Evolutionary conservation across 1,284 basidiomycete species (phyloP).

Genomic region (Marasmius sp.): DNA sequence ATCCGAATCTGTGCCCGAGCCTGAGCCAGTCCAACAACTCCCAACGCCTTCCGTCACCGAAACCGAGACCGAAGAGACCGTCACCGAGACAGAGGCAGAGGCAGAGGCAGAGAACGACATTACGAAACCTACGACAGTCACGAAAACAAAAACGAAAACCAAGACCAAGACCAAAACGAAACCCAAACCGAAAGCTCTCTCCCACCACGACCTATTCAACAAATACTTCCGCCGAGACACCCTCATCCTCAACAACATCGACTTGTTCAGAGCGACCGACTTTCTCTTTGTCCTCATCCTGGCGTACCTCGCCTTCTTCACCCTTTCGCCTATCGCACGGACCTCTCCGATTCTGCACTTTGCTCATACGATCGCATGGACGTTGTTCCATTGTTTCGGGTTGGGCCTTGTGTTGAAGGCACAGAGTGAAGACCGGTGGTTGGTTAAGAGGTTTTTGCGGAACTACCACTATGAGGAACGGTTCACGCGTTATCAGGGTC

Average conservation of each 20-base stretch:
- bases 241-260: slow-evolving; percentile 81
- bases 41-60: slow-evolving; percentile 72
- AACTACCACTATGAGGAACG: slow-evolving; percentile 75
- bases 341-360: slow-evolving; percentile 64
- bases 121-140: slow-evolving; percentile 15
- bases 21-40: slow-evolving; percentile 18
- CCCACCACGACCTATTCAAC: slow-evolving; percentile 88
- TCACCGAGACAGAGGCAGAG: slow-evolving; percentile 71
- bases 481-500: too few relatives aligned
- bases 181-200: slow-evolving; percentile 35
- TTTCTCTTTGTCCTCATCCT: slow-evolving; percentile 63
- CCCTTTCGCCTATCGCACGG: slow-evolving; percentile 45
- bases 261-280: slow-evolving; percentile 77
- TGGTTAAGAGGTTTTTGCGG: slow-evolving; percentile 93
- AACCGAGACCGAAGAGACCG: slow-evolving; percentile 69
- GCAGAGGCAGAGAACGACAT: slow-evolving; percentile 52
- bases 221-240: slow-evolving; percentile 90
- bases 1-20: slow-evolving; percentile 1
- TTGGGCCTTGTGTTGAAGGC: slow-evolving; percentile 82
- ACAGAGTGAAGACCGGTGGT: slow-evolving; percentile 85
- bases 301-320: slow-evolving; percentile 51
- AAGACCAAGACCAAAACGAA: slow-evolving; percentile 18
- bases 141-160: slow-evolving; percentile 32
- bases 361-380: slow-evolving; percentile 84
- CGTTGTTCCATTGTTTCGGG: slow-evolving; percentile 86